These are phyloP conservation scores for Didymella pomorum DNA, from an alignment of 2,329 filamentous ascomycete genomes.

Conservation along the genomic window DNA sequence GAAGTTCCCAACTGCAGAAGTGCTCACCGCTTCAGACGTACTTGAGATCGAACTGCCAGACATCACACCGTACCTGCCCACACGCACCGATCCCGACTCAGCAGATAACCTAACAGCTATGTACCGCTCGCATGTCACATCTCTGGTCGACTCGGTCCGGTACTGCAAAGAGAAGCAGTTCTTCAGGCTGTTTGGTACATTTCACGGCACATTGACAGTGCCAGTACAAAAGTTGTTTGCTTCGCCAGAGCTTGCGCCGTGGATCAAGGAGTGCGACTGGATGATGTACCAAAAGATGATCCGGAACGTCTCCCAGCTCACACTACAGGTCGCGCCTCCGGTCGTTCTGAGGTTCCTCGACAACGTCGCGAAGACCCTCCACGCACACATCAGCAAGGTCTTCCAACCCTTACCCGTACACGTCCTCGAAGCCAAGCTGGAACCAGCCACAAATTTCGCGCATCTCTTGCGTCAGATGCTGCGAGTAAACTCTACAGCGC, in stretches of 20 bases:
- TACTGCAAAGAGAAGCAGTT: slow-evolving; percentile 98
- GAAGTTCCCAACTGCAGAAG: slow-evolving; percentile 66
- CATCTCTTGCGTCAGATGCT: slow-evolving; percentile 85
- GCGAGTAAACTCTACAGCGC: slow-evolving; percentile 90
- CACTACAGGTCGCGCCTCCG: slow-evolving; percentile 88
- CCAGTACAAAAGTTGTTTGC: slow-evolving; percentile 93
- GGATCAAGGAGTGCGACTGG: slow-evolving; percentile 97
- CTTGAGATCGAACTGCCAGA: slow-evolving; percentile 82
- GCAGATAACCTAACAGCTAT: slow-evolving; percentile 85
- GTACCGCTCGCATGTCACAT: slow-evolving; percentile 94
- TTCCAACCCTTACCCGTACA: slow-evolving; percentile 87
- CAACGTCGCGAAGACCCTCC: slow-evolving; percentile 83
- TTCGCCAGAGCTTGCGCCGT: slow-evolving; percentile 80
- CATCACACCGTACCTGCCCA: slow-evolving; percentile 81
- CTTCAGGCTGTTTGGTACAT: slow-evolving; percentile 92
- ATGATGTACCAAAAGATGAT: slow-evolving; percentile 98
- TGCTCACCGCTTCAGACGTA: slow-evolving; percentile 67
- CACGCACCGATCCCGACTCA: slow-evolving; percentile 83
- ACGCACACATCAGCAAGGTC: slow-evolving; percentile 81
- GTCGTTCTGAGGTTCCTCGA: slow-evolving; percentile 85
- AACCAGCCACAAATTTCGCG: slow-evolving; percentile 87
- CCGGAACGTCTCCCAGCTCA: slow-evolving; percentile 85
- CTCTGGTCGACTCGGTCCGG: slow-evolving; percentile 91
- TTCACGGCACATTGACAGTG: slow-evolving; percentile 95
- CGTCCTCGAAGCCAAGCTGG: slow-evolving; percentile 85